A percentile compares a stretch with the other conserved stretches of the same genome.
Conservation (phyloP, 1,284 basidiomycete species). For the Apiotrichum montevideense region DNA sequence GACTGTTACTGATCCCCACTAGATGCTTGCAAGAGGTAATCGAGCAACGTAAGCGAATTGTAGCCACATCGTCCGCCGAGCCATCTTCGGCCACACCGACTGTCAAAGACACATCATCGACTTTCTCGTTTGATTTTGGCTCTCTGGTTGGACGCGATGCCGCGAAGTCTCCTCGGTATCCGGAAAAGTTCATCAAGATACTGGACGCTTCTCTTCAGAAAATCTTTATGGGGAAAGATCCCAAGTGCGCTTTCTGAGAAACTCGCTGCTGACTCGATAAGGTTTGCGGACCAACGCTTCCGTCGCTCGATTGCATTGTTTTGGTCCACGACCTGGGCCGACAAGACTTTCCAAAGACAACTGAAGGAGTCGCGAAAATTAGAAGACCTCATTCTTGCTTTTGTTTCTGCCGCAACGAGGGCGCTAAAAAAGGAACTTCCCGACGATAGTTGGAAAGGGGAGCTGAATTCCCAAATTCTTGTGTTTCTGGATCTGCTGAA, state of each 20-base stretch:
- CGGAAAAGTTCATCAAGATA: conserved; percentile 82
- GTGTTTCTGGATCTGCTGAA: conserved; percentile 78
- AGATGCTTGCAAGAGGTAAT: conserved; percentile 28
- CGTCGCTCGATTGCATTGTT: conserved; percentile 83
- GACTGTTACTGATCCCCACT: neutral
- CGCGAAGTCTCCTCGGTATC: conserved; percentile 74
- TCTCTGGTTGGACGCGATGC: conserved; percentile 31
- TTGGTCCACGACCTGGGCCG: conserved; percentile 72
- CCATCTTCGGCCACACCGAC: neutral
- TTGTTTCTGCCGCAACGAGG: conserved; percentile 80
- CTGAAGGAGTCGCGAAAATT: conserved; percentile 95
- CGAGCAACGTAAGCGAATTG: conserved; percentile 15
- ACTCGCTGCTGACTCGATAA: conserved; percentile 34
- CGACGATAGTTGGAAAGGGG: conserved; percentile 82
- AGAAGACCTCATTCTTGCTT: conserved; percentile 93
- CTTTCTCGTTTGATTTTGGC: conserved; percentile 34
- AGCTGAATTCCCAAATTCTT: conserved; percentile 84
- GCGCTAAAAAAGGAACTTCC: conserved; percentile 70
- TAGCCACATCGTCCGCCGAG: neutral
- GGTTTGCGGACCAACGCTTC: conserved; percentile 79
- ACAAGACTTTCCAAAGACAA: conserved; percentile 73
- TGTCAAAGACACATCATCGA: conserved; percentile 18
- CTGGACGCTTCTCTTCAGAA: conserved; percentile 78
- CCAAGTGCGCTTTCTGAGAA: conserved; percentile 53
- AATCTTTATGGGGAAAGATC: conserved; percentile 85